These are phyloP conservation scores for Lactifluus rugatus DNA, from an alignment of 768 basidiomycete species.

Conservation along the genomic window DNA sequence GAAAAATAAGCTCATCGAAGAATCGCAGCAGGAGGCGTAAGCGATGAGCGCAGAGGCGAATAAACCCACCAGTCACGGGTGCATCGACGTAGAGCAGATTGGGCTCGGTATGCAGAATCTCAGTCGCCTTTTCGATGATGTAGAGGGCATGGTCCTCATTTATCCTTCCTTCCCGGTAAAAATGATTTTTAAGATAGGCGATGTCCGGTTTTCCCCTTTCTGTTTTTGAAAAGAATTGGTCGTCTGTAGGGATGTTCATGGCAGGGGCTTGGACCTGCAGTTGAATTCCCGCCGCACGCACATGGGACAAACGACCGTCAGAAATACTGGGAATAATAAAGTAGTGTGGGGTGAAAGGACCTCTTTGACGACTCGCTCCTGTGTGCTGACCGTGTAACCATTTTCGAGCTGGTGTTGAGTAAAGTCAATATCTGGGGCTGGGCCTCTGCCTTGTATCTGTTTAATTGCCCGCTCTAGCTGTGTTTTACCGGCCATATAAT, in stretches of 20 bases:
- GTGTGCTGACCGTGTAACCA: slow-evolving; percentile 83
- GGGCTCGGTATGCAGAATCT: slow-evolving; percentile 71
- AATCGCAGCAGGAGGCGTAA: slow-evolving; percentile 16
- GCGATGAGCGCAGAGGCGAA: slow-evolving; percentile 11
- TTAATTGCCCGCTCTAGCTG: slow-evolving; percentile 61
- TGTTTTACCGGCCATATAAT: slow-evolving; percentile 23
- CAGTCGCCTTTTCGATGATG: slow-evolving; percentile 83
- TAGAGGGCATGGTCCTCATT: slow-evolving; percentile 93
- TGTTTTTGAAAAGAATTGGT: slow-evolving; percentile 81
- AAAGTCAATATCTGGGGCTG: slow-evolving; percentile 67
- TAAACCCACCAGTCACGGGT: slow-evolving; percentile 80
- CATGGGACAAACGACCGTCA: neutral
- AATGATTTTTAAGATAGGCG: slow-evolving; percentile 97
- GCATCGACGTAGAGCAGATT: slow-evolving; percentile 94
- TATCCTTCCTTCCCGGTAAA: slow-evolving; percentile 90
- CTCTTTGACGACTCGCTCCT: slow-evolving; percentile 94
- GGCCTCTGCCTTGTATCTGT: slow-evolving; percentile 44
- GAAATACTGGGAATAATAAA: neutral
- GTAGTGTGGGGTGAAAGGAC: slow-evolving; percentile 34
- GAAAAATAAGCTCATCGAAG: slow-evolving; percentile 26
- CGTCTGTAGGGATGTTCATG: slow-evolving; percentile 82
- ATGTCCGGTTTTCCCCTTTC: slow-evolving; percentile 90
- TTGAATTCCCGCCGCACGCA: neutral
- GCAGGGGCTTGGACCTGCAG: slow-evolving; percentile 94
- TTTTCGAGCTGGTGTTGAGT: slow-evolving; percentile 91